phyloP scores from a whole-genome alignment of 352 stramenopile genomes.

The Pythium volutum region DNA sequence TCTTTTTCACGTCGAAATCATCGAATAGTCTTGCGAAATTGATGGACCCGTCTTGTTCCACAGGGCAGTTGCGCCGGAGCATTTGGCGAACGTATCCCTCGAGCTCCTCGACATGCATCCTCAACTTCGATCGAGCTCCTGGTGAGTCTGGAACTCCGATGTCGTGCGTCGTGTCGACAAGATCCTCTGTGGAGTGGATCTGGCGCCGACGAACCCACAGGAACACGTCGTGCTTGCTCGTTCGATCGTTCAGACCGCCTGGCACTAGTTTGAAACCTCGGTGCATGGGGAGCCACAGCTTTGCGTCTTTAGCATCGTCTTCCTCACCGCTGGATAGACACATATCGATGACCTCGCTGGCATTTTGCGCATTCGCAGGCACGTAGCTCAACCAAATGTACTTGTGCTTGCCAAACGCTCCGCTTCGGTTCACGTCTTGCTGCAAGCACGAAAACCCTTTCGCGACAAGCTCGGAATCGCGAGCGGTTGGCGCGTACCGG shows the following conservation, averaged over 20 bases:
- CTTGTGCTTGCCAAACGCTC: conserved; percentile 67
- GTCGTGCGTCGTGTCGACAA: conserved; percentile 50
- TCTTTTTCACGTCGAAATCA: conserved; percentile 74
- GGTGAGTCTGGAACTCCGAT: conserved; percentile 35
- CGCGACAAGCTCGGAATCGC: conserved; percentile 69
- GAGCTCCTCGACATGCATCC: conserved; percentile 59
- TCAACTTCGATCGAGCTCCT: conserved; percentile 35
- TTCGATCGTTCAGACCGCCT: conserved; percentile 70
- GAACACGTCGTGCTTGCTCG: conserved; percentile 49
- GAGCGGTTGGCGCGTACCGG: conserved; percentile 51
- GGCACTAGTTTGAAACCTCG: conserved; percentile 72
- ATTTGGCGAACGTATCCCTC: conserved; percentile 70
- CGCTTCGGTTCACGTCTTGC: conserved; percentile 62
- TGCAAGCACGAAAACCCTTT: conserved; percentile 76
- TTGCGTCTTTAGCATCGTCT: conserved; percentile 60
- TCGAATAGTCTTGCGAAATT: conserved; percentile 77
- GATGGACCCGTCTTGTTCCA: conserved; percentile 70
- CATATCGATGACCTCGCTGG: conserved; percentile 64
- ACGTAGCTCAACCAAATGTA: conserved; percentile 74
- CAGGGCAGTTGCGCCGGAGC: conserved; percentile 63
- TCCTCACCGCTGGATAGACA: conserved; percentile 61
- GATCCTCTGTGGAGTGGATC: conserved; percentile 34
- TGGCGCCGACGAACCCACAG: conserved; percentile 57
- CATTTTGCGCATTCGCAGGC: conserved; percentile 39
- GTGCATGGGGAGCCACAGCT: conserved; percentile 63